Evolutionary conservation across 2,329 filamentous ascomycete genomes (phyloP).

Genomic region (Magnaporthiopsis incrustans): DNA sequence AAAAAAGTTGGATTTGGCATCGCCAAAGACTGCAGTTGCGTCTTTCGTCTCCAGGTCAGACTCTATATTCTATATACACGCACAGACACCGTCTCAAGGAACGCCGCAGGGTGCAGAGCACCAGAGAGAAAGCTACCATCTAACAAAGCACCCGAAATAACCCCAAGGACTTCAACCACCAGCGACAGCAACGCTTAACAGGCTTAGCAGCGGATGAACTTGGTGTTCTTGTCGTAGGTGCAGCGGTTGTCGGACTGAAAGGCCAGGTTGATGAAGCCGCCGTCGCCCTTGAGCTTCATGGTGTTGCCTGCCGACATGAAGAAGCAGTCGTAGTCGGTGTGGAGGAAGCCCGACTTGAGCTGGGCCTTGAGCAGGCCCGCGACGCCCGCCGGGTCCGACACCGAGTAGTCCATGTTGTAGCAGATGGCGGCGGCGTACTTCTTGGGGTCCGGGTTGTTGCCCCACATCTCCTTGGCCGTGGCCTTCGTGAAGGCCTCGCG

Average conservation of each 20-base stretch:
- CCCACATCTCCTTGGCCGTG: background rate
- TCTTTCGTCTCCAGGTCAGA: background rate
- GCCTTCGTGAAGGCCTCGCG: conserved; percentile 5
- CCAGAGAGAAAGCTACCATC: background rate
- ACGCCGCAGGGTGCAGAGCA: too few relatives aligned
- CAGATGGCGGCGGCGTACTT: conserved; percentile 3
- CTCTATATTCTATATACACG: background rate
- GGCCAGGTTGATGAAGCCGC: conserved; percentile 4
- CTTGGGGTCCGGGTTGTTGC: background rate
- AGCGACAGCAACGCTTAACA: background rate
- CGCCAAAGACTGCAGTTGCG: background rate
- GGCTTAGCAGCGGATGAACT: conserved; percentile 1
- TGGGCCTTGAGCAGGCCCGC: background rate
- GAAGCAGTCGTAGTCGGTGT: conserved; percentile 4
- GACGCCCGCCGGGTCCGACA: background rate
- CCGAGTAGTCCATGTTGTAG: conserved; percentile 4
- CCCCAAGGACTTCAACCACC: background rate
- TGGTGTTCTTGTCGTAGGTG: conserved; percentile 1
- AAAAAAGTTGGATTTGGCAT: background rate
- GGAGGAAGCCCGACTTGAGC: conserved; percentile 1
- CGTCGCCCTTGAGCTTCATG: conserved; percentile 2
- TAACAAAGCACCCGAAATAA: background rate
- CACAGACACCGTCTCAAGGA: too few relatives aligned
- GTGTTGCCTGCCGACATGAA: background rate
- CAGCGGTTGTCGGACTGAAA: background rate